phyloP scores from a whole-genome alignment of 345 rosid genomes.

The Trapa incisa region DNA sequence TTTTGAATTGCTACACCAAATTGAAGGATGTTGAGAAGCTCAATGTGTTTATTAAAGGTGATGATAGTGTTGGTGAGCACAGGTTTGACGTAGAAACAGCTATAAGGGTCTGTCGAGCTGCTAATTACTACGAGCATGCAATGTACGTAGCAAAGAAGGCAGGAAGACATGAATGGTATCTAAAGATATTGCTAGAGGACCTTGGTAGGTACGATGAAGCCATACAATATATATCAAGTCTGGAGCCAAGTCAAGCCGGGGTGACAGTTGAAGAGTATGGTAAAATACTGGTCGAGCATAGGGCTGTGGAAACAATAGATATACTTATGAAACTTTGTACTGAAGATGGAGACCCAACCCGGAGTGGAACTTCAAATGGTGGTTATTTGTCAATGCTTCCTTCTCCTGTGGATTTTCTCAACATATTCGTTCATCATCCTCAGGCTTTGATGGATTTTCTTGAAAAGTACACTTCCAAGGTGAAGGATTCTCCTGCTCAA shows the following conservation, averaged over 20 bases:
- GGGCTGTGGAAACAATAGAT: constrained; percentile 68
- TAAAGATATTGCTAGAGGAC: constrained; percentile 89
- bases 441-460: constrained; percentile 79
- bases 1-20: constrained; percentile 91
- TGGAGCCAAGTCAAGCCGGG: constrained; percentile 96
- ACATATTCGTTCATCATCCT: constrained; percentile 79
- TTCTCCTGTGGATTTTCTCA: constrained; percentile 94
- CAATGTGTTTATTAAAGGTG: constrained; percentile 79
- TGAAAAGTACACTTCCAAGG: constrained; percentile 64
- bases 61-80: constrained; percentile 82
- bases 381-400: constrained; percentile 75
- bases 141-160: constrained; percentile 99
- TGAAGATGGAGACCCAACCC: constrained; percentile 46
- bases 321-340: constrained; percentile 88
- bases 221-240: constrained; percentile 77
- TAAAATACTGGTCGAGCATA: constrained; percentile 87
- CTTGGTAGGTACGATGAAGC: constrained; percentile 92
- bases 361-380: constrained; percentile 49
- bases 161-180: constrained; percentile 88
- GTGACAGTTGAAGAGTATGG: constrained; percentile 92
- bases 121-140: constrained; percentile 96
- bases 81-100: constrained; percentile 98
- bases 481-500: constrained; percentile 97
- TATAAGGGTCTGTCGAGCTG: constrained; percentile 93
- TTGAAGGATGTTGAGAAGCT: constrained; percentile 91